Conservation (phyloP, 208 protist genomes). For the Crithidia expoeki region DNA sequence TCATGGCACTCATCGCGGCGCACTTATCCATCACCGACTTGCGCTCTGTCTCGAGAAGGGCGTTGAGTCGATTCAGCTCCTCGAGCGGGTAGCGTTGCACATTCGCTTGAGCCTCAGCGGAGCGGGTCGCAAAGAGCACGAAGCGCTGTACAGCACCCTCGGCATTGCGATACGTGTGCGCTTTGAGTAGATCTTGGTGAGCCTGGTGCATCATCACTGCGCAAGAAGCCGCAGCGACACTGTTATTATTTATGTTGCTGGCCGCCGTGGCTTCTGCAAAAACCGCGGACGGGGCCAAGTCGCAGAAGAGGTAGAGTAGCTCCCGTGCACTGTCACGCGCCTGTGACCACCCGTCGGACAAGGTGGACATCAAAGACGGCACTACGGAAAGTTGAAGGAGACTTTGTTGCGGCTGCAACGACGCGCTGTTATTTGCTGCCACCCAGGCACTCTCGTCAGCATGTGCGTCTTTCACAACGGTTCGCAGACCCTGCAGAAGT, state of each 20-base stretch:
- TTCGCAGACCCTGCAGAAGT: conserved; percentile 36
- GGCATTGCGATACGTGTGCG: conserved; percentile 66
- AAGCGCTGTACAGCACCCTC: conserved; percentile 74
- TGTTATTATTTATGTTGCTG: not conserved
- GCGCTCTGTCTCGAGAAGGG: conserved; percentile 28
- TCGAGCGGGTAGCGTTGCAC: conserved; percentile 11
- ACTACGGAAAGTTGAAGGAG: conserved; percentile 45
- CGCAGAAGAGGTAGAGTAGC: conserved; percentile 55
- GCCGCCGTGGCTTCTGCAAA: conserved; percentile 27
- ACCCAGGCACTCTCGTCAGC: not conserved
- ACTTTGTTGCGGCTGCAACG: not conserved
- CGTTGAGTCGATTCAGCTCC: conserved; percentile 32
- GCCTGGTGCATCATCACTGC: conserved; percentile 1
- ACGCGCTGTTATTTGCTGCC: conserved; percentile 3
- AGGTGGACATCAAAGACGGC: conserved; percentile 48
- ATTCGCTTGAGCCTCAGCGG: conserved; percentile 10
- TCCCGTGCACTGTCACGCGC: conserved; percentile 51
- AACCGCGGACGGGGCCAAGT: conserved; percentile 36
- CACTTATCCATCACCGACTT: conserved; percentile 30
- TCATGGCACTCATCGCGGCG: conserved; percentile 32
- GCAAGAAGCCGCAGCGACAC: not conserved
- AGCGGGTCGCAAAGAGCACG: conserved; percentile 38
- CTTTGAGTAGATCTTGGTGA: conserved; percentile 37
- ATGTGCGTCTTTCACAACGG: not conserved
- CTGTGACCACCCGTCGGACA: conserved; percentile 81